Base-by-base conservation (phyloP, 2,329 filamentous ascomycete genomes). In the Colletotrichum sojae region DNA sequence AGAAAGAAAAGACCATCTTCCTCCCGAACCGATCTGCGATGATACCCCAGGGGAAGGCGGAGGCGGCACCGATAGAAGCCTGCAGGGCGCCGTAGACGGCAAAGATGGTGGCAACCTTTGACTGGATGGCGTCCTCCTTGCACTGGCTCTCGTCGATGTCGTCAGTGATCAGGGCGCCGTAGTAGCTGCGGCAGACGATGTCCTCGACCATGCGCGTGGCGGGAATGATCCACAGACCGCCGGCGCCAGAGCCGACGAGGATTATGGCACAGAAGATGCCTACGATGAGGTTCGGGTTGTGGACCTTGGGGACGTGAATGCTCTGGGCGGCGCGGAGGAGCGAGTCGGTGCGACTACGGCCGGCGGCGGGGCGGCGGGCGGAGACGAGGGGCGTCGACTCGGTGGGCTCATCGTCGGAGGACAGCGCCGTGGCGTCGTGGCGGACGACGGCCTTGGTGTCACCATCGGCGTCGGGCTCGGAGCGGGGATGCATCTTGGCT, bases 1-100 rank as follows among this genome's bases (percentile, higher is more conserved):
- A 61, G 15, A 81, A 49, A 1, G 74, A 71, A 52, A 79, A 77
- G 15, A 82, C 77, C 9, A 75, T 75, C 51, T 78, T 80, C 39
- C 81, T 76, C 13, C 81, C 81, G 58, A 82, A 74, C 31, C 76
- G 77, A 71, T 82, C 80, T 9, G 79, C 79, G 4, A 79, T 73
- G 3, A 81, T 73, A 12, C 80, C 80, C 76, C 81, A 83, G 1
- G 79, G 76, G 51, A 82, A 72, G 1, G 80, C 77, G 2, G 16
- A 78, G 43, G 59, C 79, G 71, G 48, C 40, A 10, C 76, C 76
- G 61, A 80, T 73, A 51, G 75, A 74, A 8, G 78, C 75, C 36
- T 73, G 74, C n/a, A 80, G 40, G 40, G 79, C 72, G 25, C 71
- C 65, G 48, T 75, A 67, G 12, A 76, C 74, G 36, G 78, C 80